phyloP scores from a whole-genome alignment of 768 basidiomycete species.

The Leccinum uliginosum region DNA sequence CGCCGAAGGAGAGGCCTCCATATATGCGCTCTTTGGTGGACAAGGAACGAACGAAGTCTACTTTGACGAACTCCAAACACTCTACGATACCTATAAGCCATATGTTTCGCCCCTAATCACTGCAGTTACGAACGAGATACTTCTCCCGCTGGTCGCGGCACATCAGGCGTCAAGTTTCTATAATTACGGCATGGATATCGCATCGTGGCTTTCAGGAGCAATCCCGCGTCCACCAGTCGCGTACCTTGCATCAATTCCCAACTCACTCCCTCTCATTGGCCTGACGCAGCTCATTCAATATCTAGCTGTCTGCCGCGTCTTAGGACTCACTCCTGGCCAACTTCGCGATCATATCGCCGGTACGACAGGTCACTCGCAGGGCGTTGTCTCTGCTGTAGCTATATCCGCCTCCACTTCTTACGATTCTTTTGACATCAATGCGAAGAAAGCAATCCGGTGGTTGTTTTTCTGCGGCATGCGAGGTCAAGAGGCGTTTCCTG shows the following conservation, averaged over 20 bases:
- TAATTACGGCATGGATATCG: conserved; percentile 73
- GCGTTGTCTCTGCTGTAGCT: conserved; percentile 89
- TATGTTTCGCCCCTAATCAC: conserved; percentile 74
- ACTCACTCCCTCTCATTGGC: conserved; percentile 95
- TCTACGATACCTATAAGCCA: conserved; percentile 89
- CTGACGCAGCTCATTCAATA: conserved; percentile 95
- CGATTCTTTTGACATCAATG: conserved; percentile 71
- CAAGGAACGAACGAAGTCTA: conserved; percentile 99
- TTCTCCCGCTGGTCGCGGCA: conserved; percentile 64
- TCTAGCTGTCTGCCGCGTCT: conserved; percentile 71
- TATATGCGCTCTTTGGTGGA: conserved; percentile 95
- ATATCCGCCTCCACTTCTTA: conserved; percentile 77
- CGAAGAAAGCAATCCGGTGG: conserved; percentile 83
- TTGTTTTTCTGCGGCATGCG: conserved; percentile 92
- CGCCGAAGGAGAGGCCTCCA: conserved; percentile 55
- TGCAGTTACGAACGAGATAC: conserved; percentile 58
- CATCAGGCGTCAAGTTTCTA: conserved; percentile 61
- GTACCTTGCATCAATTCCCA: conserved; percentile 89
- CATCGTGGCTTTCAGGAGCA: conserved; percentile 77
- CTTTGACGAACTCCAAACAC: conserved; percentile 89
- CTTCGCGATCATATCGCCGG: conserved; percentile 74
- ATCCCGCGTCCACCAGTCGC: conserved; percentile 67
- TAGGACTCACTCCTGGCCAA: conserved; percentile 73
- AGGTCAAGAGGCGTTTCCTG: conserved; percentile 91
- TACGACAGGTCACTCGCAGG: conserved; percentile 96